phyloP scores from a whole-genome alignment of 306 rosid genomes.

The Trifolium fragiferum region DNA sequence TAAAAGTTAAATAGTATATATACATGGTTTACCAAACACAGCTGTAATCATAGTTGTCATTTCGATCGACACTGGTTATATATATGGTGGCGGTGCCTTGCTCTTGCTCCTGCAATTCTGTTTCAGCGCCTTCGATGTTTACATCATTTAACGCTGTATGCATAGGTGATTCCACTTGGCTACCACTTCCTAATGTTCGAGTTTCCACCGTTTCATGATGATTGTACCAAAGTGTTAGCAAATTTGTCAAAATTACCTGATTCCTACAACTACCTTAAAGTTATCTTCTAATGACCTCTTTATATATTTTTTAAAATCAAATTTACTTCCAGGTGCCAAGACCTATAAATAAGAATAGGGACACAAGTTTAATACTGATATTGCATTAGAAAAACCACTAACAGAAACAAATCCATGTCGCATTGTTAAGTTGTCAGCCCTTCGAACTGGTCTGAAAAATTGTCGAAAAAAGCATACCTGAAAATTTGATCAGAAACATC shows the following conservation, averaged over 20 bases:
- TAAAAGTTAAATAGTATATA: no score
- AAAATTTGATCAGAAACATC: conserved; percentile 37
- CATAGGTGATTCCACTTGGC: conserved; percentile 35
- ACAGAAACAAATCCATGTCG: conserved; percentile 90
- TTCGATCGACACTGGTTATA: conserved; percentile 41
- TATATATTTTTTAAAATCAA: conserved; percentile 92
- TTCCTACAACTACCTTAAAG: conserved; percentile 96
- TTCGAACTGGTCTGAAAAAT: conserved; percentile 90
- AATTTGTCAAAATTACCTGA: conserved; percentile 64
- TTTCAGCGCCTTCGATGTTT: neutral
- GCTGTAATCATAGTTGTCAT: neutral
- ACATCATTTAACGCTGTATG: neutral
- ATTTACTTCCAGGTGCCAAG: conserved; percentile 92
- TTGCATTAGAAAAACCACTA: conserved; percentile 44
- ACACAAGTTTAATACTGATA: neutral
- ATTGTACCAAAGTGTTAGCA: neutral
- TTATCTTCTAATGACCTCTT: conserved; percentile 95
- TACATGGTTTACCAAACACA: no score
- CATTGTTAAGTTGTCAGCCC: conserved; percentile 88
- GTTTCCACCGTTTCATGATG: conserved; percentile 17
- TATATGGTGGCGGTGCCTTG: conserved; percentile 28
- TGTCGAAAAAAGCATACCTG: conserved; percentile 89
- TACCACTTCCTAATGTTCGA: conserved; percentile 49
- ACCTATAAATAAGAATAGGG: conserved; percentile 54
- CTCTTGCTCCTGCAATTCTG: no score